Evolutionary conservation across 1,284 basidiomycete genomes (phyloP).

Genomic region (Coriolopsis trogii): DNA sequence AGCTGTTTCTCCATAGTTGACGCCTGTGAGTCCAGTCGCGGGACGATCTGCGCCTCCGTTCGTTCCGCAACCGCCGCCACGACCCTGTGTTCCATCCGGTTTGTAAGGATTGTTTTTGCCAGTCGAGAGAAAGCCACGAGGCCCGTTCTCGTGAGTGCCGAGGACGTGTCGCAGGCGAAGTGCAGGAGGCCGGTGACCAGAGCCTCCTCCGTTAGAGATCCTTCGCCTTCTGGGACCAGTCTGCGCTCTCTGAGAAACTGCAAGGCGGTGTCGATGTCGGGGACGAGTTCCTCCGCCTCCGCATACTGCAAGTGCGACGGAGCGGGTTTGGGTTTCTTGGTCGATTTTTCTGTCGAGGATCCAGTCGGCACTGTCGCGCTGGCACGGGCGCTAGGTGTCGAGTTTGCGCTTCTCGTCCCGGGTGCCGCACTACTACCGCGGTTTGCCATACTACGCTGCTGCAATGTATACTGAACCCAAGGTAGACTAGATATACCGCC

Average conservation of each 20-base stretch:
- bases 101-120: neutral
- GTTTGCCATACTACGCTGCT: neutral
- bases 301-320: neutral
- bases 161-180: neutral
- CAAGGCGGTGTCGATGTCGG: neutral
- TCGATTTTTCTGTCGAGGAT: neutral
- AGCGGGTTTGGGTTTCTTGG: neutral
- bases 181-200: conserved; percentile 4
- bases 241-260: neutral
- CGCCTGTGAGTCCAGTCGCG: neutral
- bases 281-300: neutral
- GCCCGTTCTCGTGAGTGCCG: neutral
- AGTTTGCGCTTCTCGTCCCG: neutral
- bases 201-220: neutral
- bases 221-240: neutral
- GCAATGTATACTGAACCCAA: too few species aligned
- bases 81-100: neutral
- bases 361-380: neutral
- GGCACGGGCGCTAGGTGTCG: neutral
- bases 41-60: neutral
- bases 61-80: neutral
- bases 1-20: neutral
- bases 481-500: neutral
- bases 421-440: neutral
- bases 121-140: conserved; percentile 5